These are phyloP conservation scores for Colletotrichum sp. DNA, from an alignment of 2,329 filamentous ascomycete genomes.

Conservation along the genomic window DNA sequence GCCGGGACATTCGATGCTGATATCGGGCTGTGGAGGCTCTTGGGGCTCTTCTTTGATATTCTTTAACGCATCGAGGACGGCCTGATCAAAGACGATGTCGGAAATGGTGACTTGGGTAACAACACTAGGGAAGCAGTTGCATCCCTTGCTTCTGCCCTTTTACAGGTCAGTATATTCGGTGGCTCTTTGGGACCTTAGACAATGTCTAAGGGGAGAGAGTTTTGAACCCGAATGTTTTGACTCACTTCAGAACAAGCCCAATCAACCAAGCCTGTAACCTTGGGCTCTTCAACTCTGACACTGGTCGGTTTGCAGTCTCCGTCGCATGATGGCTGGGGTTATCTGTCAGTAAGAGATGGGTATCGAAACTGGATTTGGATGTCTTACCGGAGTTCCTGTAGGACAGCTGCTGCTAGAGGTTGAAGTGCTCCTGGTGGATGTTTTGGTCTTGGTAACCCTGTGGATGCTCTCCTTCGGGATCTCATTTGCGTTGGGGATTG, in stretches of 20 bases:
- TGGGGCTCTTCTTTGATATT: not conserved
- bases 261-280: not conserved
- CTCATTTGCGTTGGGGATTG: not conserved
- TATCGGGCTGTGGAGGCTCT: not conserved
- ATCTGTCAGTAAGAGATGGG: not conserved
- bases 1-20: not conserved
- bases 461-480: not conserved
- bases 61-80: not conserved
- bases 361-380: fast-evolving
- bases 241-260: not conserved
- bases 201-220: too few species aligned
- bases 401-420: not conserved
- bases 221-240: not conserved
- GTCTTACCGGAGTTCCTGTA: not conserved
- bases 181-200: too few species aligned
- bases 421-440: not conserved
- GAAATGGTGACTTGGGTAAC: not conserved
- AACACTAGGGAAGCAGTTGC: not conserved
- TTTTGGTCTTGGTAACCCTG: not conserved
- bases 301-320: not conserved
- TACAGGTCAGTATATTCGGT: not conserved
- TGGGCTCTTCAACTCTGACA: fast-evolving
- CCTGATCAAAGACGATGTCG: not conserved
- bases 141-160: not conserved
- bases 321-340: not conserved